Conservation (phyloP, 345 rosid species). For the Noccaea caerulescens region DNA sequence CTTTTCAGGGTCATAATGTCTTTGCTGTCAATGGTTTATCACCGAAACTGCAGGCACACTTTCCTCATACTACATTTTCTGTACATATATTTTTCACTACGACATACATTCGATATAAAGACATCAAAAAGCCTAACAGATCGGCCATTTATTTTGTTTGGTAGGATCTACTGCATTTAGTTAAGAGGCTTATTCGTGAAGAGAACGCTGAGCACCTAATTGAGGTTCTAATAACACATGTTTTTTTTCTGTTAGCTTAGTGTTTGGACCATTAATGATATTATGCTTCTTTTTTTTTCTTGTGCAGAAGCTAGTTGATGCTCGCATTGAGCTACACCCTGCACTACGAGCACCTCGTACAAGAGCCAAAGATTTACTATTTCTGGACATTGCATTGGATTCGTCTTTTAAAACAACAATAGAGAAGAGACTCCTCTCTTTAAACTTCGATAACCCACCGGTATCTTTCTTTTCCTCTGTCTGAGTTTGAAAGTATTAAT, state of each 20-base stretch:
- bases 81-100: slow-evolving; percentile 6
- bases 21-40: slow-evolving; percentile 56
- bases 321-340: slow-evolving; percentile 87
- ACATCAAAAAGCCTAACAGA: slow-evolving; percentile 12
- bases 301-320: slow-evolving; percentile 82
- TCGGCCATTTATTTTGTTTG: slow-evolving; percentile 8
- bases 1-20: slow-evolving; percentile 79
- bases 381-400: slow-evolving; percentile 90
- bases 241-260: neutral
- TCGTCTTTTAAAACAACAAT: slow-evolving; percentile 85
- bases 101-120: neutral
- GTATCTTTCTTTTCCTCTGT: slow-evolving; percentile 42
- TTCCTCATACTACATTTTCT: slow-evolving; percentile 10
- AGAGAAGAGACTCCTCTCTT: slow-evolving; percentile 80
- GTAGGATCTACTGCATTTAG: slow-evolving; percentile 73
- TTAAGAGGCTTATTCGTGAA: slow-evolving; percentile 73
- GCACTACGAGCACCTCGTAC: slow-evolving; percentile 60
- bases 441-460: slow-evolving; percentile 76
- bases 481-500: neutral
- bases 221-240: slow-evolving; percentile 58
- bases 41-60: slow-evolving; percentile 43
- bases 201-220: slow-evolving; percentile 69
- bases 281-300: neutral
- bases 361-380: slow-evolving; percentile 86
- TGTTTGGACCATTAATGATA: neutral